Evolutionary conservation across 164 flowering plant genomes (phyloP), one percentile per base, ranked within the genome.

Genomic region (Magnolia changhungtana): DNA sequence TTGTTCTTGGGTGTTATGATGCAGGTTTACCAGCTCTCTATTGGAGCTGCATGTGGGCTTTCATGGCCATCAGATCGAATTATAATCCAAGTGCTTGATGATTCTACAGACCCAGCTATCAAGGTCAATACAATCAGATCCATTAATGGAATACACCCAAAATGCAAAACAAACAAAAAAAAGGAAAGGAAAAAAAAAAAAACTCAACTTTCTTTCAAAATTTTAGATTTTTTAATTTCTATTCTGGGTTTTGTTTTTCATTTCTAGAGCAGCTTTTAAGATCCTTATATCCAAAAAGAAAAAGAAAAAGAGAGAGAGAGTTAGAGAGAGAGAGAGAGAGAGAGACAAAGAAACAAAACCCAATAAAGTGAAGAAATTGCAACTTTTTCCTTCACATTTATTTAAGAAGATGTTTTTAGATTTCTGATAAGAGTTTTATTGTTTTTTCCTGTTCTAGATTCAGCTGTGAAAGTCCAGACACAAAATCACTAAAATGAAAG

Each of bases 1-100:
- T 31, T 70, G 29, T 63, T 23, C 24, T 10, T 67, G 24, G 55
- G 55, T n/a, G 23, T 55, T 74, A 37, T 65, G 19, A 45, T 73
- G 75, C 86, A 93, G 98, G 98, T 93, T 50, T 92, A 92, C 79
- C 90, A 92, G 73, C 84, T 92, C 3, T 92, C 98, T 8, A 93
- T 93, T 67, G 91, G 96, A 80, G 98, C 98, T 83, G 95, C 93
- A 59, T 90, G 95, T 72, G 93, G 92, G 3, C 92, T 93, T n/a
- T 90, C 95, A 69, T 93, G 98, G 98, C 96, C 98, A 7, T 81
- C 92, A 1, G 95, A 93, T 72, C 78, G 98, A 8, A 85, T 92
- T 75, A 86, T 93, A 45, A 85, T 93, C 58, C 98, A 93, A 86
- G 95, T 93, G 50, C 91, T 93, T 0, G 98, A 93, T 65, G 98